A percentile compares a stretch with the other conserved stretches of the same genome.
These are phyloP conservation scores for Schizophyllum amplum DNA, from an alignment of 1,284 basidiomycete genomes.

Conservation along the genomic window DNA sequence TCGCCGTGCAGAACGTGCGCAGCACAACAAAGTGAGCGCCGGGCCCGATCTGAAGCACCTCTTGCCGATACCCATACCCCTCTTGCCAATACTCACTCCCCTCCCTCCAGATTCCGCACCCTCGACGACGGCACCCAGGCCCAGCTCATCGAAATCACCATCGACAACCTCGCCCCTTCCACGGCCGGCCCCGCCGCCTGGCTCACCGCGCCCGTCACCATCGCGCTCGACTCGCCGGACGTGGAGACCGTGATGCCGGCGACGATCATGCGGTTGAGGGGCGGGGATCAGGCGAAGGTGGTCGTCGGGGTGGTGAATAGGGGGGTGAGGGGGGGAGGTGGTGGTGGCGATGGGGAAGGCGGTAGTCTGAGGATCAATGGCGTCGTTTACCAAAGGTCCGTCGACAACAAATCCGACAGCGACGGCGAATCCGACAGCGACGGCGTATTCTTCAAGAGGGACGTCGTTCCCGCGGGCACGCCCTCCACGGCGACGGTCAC, in stretches of 20 bases:
- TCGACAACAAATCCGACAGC: slow-evolving; percentile 28
- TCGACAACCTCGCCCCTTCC: slow-evolving; percentile 36
- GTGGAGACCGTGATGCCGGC: slow-evolving; percentile 29
- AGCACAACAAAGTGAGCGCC: slow-evolving; percentile 37
- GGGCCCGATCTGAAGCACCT: slow-evolving; percentile 12
- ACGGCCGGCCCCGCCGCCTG: slow-evolving; percentile 19
- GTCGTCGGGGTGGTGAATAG: slow-evolving; percentile 28
- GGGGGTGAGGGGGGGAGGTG: slow-evolving; percentile 11
- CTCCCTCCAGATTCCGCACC: neutral
- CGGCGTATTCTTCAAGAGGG: neutral
- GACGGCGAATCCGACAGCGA: neutral
- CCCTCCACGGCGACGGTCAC: neutral
- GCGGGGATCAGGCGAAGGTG: slow-evolving; percentile 36
- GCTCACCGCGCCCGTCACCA: slow-evolving; percentile 24
- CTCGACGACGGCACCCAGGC: slow-evolving; percentile 17
- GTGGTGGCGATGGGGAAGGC: slow-evolving; percentile 21
- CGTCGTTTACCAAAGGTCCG: slow-evolving; percentile 22
- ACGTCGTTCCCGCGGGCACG: neutral
- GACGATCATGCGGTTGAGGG: slow-evolving; percentile 31
- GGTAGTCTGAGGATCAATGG: slow-evolving; percentile 24
- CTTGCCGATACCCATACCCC: neutral
- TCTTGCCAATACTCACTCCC: neutral
- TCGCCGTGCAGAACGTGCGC: slow-evolving; percentile 29
- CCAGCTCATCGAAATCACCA: slow-evolving; percentile 36
- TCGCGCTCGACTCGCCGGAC: slow-evolving; percentile 28